Percentiles rank a stretch among this genome's conserved stretches.
Conservation (phyloP, 306 rosid species). For the Gastrolobium villosum region DNA sequence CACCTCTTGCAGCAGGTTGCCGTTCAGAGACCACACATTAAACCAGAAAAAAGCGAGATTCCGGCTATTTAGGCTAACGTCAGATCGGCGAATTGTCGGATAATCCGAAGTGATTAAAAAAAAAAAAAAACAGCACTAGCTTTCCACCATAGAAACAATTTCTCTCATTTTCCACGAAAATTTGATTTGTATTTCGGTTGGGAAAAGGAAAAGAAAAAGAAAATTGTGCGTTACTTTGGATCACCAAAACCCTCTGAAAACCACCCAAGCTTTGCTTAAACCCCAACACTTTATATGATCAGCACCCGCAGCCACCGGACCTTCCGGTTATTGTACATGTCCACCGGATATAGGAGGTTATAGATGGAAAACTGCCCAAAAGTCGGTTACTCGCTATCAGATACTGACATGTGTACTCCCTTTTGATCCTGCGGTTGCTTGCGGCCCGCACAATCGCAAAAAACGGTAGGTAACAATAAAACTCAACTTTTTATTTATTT, state of each 20-base stretch:
- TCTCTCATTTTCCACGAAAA: conserved; percentile 45
- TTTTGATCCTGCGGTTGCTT: conserved; percentile 56
- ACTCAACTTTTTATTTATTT: conserved; percentile 3
- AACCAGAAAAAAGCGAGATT: conserved; percentile 35
- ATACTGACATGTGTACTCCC: conserved; percentile 52
- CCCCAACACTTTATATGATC: conserved; percentile 72
- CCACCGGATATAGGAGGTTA: conserved; percentile 64
- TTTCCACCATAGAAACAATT: conserved; percentile 39
- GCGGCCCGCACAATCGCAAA: conserved; percentile 49
- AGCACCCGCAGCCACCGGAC: conserved; percentile 53
- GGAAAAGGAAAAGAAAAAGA: conserved; percentile 1
- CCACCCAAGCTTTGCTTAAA: conserved; percentile 67
- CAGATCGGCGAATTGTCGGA: conserved; percentile 60
- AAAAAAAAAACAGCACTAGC: conserved; percentile 16
- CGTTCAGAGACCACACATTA: conserved; percentile 41
- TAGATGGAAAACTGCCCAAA: conserved; percentile 52
- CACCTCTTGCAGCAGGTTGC: conserved; percentile 35
- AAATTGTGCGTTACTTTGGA: conserved; percentile 47
- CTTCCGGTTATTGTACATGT: conserved; percentile 53
- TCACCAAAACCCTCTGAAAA: conserved; percentile 82
- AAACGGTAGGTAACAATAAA: conserved; percentile 60
- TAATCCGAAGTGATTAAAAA: conserved; percentile 36
- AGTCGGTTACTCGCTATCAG: conserved; percentile 61
- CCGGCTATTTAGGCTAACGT: conserved; percentile 58
- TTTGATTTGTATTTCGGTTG: conserved; percentile 26